Conservation (phyloP, 371 early-diverging fungal species). For the Circinella umbellata region DNA sequence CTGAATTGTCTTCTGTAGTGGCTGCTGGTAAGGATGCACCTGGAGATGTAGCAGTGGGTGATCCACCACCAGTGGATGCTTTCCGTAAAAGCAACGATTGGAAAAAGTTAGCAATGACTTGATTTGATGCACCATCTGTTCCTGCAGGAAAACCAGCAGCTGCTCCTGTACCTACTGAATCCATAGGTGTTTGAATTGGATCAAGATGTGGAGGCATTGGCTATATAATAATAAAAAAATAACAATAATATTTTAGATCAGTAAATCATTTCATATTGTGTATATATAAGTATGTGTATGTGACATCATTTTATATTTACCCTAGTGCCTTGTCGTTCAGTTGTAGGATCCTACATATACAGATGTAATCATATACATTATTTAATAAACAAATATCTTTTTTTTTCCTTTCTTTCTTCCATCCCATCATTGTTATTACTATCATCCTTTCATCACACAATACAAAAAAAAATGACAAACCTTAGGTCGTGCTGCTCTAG, state of each 20-base stretch:
- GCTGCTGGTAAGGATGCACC: conserved; percentile 16
- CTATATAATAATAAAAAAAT: background rate
- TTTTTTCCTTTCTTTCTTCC: no score
- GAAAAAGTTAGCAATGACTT: conserved; percentile 89
- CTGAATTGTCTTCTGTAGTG: conserved; percentile 27
- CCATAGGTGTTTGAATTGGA: conserved; percentile 19
- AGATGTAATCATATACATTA: background rate
- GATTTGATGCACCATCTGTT: conserved; percentile 56
- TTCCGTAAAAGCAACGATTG: conserved; percentile 82
- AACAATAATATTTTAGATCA: no score
- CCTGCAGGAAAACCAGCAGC: conserved; percentile 15
- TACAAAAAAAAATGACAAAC: conserved; percentile 1
- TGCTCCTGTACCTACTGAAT: conserved; percentile 17
- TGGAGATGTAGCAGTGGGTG: conserved; percentile 37
- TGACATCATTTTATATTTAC: background rate
- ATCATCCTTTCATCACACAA: background rate
- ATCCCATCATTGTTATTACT: no score
- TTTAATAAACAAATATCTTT: background rate
- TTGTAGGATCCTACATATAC: conserved; percentile 9
- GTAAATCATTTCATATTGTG: no score
- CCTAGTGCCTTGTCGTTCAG: conserved; percentile 13
- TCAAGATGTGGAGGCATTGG: conserved; percentile 19
- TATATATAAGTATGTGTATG: no score
- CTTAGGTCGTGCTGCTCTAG: conserved; percentile 7
- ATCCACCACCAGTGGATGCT: conserved; percentile 29